Base-by-base conservation (phyloP, 2,329 filamentous ascomycete genomes). In the Paramyrothecium roridum region DNA sequence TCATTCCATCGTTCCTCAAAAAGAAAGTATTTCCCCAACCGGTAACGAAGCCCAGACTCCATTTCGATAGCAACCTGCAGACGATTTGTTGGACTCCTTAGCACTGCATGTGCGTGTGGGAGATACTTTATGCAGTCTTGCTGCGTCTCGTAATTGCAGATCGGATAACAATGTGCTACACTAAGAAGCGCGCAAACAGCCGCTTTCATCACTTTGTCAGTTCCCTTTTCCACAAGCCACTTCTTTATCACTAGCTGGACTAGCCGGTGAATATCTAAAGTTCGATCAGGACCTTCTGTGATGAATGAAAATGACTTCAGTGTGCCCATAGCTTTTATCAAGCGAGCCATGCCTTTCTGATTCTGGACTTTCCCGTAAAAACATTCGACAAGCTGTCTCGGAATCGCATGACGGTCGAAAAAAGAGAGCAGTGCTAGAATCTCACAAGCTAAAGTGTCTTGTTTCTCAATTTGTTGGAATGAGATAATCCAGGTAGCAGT, bases 401-500 rank as follows among this genome's bases (percentile, higher is more conserved):
- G 37, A 7, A 43, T 43, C 7, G 13, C 37, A 17, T 43, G 37
- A 13, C 13, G 13, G n/a, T 43, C 61, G 1, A 70, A 50, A 21
- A 67, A 70, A 21, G 54, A 58, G 0, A 71, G 58, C 40, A 65
- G 70, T n/a, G n/a, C n/a, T n/a, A n/a, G n/a, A n/a, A 4, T 65
- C 13, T 61, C 2, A 70, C 69, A 1, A 67, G 60, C n/a, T n/a
- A n/a, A n/a, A 4, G 55, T 53, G 10, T 62, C 33, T n/a, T 69
- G 40, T 22, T 56, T 34, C 2, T 22, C 53, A 13, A 73, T 69
- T 3, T 72, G 61, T 0, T 60, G 13, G 52, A 73, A 74, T 0
- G 70, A 71, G 2, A 73, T 67, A 2, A 69, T 57, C 70, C 66
- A 73, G 0, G 69, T 73, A 2, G 61, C 66, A 2, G 65, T 63